Conservation (phyloP, 2,329 filamentous ascomycete species). For the Coniochaeta prunicola region DNA sequence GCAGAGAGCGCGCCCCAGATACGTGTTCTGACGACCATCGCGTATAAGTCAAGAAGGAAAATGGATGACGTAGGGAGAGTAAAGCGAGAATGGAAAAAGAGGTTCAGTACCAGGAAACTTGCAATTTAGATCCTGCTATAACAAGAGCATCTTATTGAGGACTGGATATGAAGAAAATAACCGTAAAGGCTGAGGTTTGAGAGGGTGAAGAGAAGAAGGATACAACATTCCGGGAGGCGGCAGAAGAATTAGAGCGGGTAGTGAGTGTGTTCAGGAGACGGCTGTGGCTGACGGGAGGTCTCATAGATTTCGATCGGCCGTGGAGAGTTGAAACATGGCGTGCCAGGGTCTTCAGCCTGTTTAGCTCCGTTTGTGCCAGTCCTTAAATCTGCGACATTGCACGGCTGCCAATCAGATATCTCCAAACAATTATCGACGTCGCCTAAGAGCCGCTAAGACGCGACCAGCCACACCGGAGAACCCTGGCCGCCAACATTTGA, state of each 20-base stretch:
- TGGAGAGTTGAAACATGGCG: neutral
- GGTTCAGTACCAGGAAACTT: neutral
- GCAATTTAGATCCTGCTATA: neutral
- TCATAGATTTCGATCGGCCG: neutral
- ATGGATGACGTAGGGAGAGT: neutral
- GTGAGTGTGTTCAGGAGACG: neutral
- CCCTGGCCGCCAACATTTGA: neutral
- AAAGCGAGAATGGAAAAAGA: neutral
- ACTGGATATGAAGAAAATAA: neutral
- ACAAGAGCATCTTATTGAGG: neutral
- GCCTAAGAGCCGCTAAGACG: neutral
- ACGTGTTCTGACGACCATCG: neutral
- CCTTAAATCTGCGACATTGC: neutral
- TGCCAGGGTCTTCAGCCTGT: neutral
- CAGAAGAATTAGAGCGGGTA: neutral
- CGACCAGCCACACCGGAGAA: conserved; percentile 2
- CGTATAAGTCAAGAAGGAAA: neutral
- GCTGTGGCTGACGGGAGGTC: neutral
- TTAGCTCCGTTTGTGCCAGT: neutral
- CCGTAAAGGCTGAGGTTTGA: neutral
- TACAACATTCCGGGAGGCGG: neutral
- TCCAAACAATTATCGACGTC: neutral
- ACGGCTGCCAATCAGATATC: neutral
- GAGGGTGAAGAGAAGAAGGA: neutral
- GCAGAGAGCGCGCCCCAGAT: neutral